Evolutionary conservation across 2,329 filamentous ascomycete genomes (phyloP), one percentile per base, ranked within the genome.

Genomic region (Thelonectria rubi): DNA sequence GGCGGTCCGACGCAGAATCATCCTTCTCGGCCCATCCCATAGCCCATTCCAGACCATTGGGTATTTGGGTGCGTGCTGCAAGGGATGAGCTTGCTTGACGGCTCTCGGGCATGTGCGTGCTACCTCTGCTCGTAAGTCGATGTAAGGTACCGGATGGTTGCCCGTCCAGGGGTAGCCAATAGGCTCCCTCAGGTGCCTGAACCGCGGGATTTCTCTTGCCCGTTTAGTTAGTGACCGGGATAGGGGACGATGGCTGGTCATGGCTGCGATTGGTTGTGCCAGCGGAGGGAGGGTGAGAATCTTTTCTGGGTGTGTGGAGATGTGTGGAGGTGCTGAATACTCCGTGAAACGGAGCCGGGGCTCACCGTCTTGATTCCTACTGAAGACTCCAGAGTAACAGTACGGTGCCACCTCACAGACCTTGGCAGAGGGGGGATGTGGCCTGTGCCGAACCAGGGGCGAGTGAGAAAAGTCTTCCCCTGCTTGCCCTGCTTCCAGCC

Each of bases 121-220:
- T 40, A 45, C 51, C 45, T 15, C 20, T 46, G 2, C 42, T 46
- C 42, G 42, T 46, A 24, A 17, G 39, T 42, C n/a, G 17, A 42
- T 42, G 63, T 68, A 72, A 73, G 72, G 73, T 66, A 72, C 71
- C 62, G 52, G 63, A 52, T 49, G 15, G 48, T 24, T 39, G 45
- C n/a, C 43, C 53, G 55, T 53, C 37, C 45, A 55, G 59, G 62
- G 53, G 68, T 60, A 62, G 48, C 74, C 74, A 76, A 76, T 76
- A 20, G 64, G 49, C 17, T 50, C 10, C 54, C n/a, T 24, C 24
- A 30, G 54, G 71, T 74, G 58, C 71, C 72, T 74, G 69, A 60
- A 60, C 53, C 47, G 60, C 58, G 58, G 45, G 58, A 56, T 51
- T 56, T 52, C 53, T 51, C 40, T 34, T 7, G 32, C 21, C 49